Base-by-base conservation (phyloP, 2,329 filamentous ascomycete species). In the Scytalidium sp. region DNA sequence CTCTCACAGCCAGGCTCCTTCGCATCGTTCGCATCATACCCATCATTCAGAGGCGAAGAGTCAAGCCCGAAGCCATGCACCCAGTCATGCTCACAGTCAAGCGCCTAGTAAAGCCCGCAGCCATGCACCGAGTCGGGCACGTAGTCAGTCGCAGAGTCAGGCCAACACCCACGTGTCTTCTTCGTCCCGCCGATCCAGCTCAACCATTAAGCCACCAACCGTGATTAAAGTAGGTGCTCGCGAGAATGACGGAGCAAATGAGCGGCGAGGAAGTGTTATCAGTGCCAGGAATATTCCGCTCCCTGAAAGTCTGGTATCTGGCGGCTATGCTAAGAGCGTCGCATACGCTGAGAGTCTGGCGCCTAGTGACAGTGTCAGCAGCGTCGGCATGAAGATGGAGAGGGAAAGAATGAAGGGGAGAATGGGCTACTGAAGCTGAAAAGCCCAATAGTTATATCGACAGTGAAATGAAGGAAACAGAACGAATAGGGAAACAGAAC, bases 341-440 rank as follows among this genome's bases (percentile, higher is more conserved):
- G 73, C 77, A 36, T 78, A 81, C 55, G 65, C 67, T 46, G 74
- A 70, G 44, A 83, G 78, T 57, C 68, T 85, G 29, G 79, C 75
- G 41, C 81, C 81, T 2, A 78, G 75, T 57, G 81, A 85, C 60
- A 84, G 81, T 59, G 81, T 85, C 49, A 83, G 80, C 61, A 80
- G 78, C 56, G 72, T 83, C n/a, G 81, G 79, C 15, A 10, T 36
- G 32, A 36, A 36, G 32, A 36, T 36, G 32, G 32, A 36, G 32
- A 36, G 32, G 15, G 32, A 36, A 36, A 36, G 32, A 36, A 36
- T 36, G 32, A 36, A 27, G 25, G 25, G 32, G 17, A 36, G 32
- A 15, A 36, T 36, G 32, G 32, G 32, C 17, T 36, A 36, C 17
- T 36, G 15, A n/a, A 36, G 17, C 32, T 15, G 13, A n/a, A 36